Evolutionary conservation across 176 grass and related monocot species (phyloP).

Genomic region (Avena eriantha): DNA sequence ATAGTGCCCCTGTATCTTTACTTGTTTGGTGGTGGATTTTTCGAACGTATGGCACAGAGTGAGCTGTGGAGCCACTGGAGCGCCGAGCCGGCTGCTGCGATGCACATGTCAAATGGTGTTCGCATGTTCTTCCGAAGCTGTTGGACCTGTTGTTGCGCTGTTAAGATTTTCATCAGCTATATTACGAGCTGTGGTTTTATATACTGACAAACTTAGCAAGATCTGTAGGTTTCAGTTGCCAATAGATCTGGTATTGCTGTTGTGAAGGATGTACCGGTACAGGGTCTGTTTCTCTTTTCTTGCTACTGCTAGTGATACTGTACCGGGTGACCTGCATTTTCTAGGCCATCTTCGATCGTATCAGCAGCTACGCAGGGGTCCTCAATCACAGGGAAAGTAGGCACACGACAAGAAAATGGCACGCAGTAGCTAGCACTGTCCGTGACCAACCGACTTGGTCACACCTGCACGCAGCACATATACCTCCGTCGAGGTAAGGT

Average conservation of each 20-base stretch:
- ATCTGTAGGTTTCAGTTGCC: not conserved
- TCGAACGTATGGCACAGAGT: not conserved
- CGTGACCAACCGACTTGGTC: no score
- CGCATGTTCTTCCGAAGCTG: slow-evolving; percentile 3
- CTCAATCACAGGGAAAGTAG: not conserved
- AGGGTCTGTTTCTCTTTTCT: not conserved
- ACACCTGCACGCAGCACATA: no score
- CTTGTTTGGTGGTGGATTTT: slow-evolving; percentile 15
- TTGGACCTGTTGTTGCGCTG: not conserved
- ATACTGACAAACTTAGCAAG: not conserved
- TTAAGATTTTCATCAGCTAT: not conserved
- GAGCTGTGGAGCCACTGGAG: not conserved
- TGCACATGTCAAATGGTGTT: not conserved
- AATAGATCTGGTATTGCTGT: not conserved
- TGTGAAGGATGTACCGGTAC: not conserved
- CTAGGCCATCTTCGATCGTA: not conserved
- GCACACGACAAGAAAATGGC: not conserved
- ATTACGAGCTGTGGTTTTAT: not conserved
- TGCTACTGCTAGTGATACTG: no score
- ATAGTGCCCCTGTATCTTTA: slow-evolving; percentile 51
- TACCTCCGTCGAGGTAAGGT: no score
- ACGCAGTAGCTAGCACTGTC: no score
- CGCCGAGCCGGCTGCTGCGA: not conserved
- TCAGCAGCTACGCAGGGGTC: not conserved
- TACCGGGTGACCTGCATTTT: no score